Base-by-base conservation (phyloP, 2,329 filamentous ascomycete genomes). In the Cladosporium oxysporum region DNA sequence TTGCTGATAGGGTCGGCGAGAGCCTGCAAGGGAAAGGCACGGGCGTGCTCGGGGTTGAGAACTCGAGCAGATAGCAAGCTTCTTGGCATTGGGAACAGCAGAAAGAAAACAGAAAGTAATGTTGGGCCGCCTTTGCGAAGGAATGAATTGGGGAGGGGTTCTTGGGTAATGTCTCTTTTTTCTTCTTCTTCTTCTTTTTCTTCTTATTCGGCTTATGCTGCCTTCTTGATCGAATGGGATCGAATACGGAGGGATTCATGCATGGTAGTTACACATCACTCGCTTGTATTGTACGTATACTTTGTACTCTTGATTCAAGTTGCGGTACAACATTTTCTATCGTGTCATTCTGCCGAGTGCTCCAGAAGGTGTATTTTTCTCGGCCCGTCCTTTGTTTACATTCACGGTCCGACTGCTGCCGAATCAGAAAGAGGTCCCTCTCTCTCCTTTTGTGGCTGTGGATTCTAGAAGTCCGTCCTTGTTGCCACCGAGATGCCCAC, bases 11-110 rank as follows among this genome's bases (percentile, higher is more conserved):
- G 68, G 78, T 82, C 53, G 80, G 80, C 62, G 79, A 80, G 66
- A 81, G 79, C 62, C 70, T 83, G 26, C 81, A 83, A 50, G 81
- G 81, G 37, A 77, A 79, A 66, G 77, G 79, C 33, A 80, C 78
- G 14, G 81, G 80, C 62, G 79, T 83, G 61, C 72, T 83, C 47
- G 79, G 80, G 7, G 75, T 82, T 50, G 80, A 82, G 68, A 81
- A 65, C 21, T 37, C 55, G 10, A 60, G 61, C 49, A 65, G 62
- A 18, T 59, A 29, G 28, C 7, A 11, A 44, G 33, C 31, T 12
- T 12, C 33, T 35, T 31, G 18, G 16, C 16, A 26, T 14, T 28
- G 12, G 55, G 11, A 58, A 41, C 1, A 26, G 1, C 10, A n/a
- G 16, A 28, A 35, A 5, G 23, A 41, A 29, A 21, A 31, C 47